A percentile compares a stretch with the other conserved stretches of the same genome.
phyloP scores from a whole-genome alignment of 805 yeast genomes.

The Candida schatavii region DNA sequence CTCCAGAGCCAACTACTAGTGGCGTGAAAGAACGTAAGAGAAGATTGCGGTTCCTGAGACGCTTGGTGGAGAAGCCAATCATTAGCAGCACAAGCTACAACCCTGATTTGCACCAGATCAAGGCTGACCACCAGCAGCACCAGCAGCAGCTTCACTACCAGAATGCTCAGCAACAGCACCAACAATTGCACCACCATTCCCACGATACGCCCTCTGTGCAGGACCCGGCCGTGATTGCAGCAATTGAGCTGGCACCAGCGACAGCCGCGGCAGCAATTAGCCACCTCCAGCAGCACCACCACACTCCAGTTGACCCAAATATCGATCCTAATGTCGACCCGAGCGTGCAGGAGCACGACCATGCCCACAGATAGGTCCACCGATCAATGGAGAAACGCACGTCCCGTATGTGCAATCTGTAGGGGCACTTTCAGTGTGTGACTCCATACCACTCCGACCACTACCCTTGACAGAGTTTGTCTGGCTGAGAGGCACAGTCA shows the following conservation, averaged over 20 bases:
- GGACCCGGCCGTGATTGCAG: constrained; percentile 43
- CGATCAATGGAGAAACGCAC: no score
- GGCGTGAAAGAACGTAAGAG: constrained; percentile 26
- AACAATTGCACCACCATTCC: constrained; percentile 25
- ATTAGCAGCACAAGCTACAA: constrained; percentile 8
- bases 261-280: constrained; percentile 27
- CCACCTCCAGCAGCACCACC: constrained; percentile 18
- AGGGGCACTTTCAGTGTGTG: no score
- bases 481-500: no score
- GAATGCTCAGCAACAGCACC: constrained; percentile 12
- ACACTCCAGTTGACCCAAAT: constrained; percentile 38
- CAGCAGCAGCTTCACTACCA: constrained; percentile 10
- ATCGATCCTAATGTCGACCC: constrained; percentile 46
- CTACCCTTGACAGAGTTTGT: no score
- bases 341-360: constrained; percentile 41
- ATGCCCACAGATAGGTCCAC: constrained; percentile 26
- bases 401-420: no score
- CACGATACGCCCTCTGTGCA: constrained; percentile 32
- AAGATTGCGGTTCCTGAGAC: constrained; percentile 36
- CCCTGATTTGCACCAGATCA: constrained; percentile 7
- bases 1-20: constrained; percentile 37
- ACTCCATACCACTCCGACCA: no score
- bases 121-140: constrained; percentile 8
- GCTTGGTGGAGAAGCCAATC: constrained; percentile 44
- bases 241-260: constrained; percentile 35